Percentiles rank a stretch among this genome's conserved stretches.
These are phyloP conservation scores for Alternaria angustiovoidea DNA, from an alignment of 2,329 filamentous ascomycete species.

Conservation along the genomic window DNA sequence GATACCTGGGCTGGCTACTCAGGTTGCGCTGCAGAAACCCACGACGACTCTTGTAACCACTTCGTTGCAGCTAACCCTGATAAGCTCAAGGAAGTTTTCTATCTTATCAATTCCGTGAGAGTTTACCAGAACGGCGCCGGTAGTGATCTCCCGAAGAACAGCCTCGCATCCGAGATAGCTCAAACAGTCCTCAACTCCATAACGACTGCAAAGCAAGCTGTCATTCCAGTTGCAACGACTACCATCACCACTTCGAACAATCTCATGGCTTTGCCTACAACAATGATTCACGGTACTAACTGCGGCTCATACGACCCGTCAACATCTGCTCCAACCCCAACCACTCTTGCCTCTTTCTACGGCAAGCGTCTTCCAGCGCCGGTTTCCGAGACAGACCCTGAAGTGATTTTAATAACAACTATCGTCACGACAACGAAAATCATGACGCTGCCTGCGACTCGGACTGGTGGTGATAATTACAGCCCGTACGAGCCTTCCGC, in stretches of 20 bases:
- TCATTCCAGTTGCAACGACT: neutral
- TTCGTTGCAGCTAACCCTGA: slow-evolving; percentile 30
- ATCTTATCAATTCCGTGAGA: slow-evolving; percentile 26
- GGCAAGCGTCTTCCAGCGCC: neutral
- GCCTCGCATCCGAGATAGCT: neutral
- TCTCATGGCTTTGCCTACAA: neutral
- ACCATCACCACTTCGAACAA: neutral
- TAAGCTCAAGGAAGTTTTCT: slow-evolving; percentile 33
- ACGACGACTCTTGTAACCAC: slow-evolving; percentile 55
- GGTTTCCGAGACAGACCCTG: neutral
- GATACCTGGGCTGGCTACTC: slow-evolving; percentile 60
- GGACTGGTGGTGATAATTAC: neutral
- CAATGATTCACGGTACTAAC: neutral
- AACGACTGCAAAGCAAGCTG: neutral
- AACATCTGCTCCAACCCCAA: neutral
- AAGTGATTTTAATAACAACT: neutral
- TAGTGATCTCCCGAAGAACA: neutral
- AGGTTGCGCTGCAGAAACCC: slow-evolving; percentile 26
- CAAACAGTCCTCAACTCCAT: neutral
- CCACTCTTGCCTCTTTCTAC: neutral
- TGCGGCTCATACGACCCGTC: neutral
- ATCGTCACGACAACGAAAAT: neutral
- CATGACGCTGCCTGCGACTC: neutral
- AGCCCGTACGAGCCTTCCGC: neutral
- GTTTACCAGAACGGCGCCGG: slow-evolving; percentile 6